Evolutionary conservation across 441 rosid species (phyloP), one percentile per base, ranked within the genome.

Genomic region (Jatropha multifida): DNA sequence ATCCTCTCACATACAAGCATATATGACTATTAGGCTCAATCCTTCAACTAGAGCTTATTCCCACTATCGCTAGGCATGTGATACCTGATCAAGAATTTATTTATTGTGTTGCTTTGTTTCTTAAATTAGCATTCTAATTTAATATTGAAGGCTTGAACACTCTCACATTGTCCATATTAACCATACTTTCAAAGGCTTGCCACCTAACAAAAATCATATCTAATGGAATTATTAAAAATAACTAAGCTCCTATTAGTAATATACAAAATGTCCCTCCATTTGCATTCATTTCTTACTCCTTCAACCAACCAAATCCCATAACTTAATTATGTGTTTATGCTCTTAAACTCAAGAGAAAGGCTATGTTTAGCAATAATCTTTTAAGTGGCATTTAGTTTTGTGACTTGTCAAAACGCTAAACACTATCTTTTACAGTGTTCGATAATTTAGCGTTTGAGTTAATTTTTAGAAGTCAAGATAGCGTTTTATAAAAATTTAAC

Each of bases 231-330:
- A 73, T 63, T 76, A 78, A 84, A 78, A 79, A 23, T 59, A 60
- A 8, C 65, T 26, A 60, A 54, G 17, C 41, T 27, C 18, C 75
- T 84, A 76, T 81, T 84, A 83, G 84, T 84, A 81, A 86, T 26
- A 76, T 23, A 23, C 75, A 17, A 51, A 77, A 78, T 78, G 86
- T 69, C 81, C 85, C 46, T 89, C 85, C 83, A 82, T 79, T 77
- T 85, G 77, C 79, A 68, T 82, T 67, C n/a, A 83, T 65, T 79
- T 76, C 72, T 76, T 76, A 68, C 55, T 69, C 76, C 48, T 76
- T 41, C 80, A 83, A 80, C 83, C 83, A 78, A 84, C 82, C 84
- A 64, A 82, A 79, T 77, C 83, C 80, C 78, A 73, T 65, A 18
- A 64, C n/a, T 58, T 78, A 52, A 40, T 56, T 20, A 52, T 74